A percentile compares a stretch with the other conserved stretches of the same genome.
Evolutionary conservation across 768 basidiomycete species (phyloP).

Genomic region (Megacollybia marginata): DNA sequence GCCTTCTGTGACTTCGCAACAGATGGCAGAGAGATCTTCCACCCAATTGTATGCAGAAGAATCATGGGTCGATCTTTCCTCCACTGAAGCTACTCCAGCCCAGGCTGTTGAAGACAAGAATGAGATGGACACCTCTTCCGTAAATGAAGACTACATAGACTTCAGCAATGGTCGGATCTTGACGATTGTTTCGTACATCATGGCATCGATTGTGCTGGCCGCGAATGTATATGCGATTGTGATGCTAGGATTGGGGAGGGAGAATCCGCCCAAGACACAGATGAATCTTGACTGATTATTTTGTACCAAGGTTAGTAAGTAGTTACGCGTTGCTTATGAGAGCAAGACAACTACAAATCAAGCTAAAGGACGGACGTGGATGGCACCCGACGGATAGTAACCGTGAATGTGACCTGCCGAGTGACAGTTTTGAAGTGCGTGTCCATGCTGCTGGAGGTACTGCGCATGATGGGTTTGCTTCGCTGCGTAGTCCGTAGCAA

Average conservation of each 20-base stretch:
- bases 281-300: too few relatives aligned
- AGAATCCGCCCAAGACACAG: too few relatives aligned
- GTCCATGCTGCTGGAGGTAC: too few relatives aligned
- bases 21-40: neutral
- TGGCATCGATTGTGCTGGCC: conserved; percentile 39
- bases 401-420: too few relatives aligned
- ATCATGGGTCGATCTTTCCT: neutral
- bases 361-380: too few relatives aligned
- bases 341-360: too few relatives aligned
- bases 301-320: too few relatives aligned
- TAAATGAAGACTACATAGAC: conserved; percentile 21
- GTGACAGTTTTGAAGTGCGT: too few relatives aligned
- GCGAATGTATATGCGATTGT: conserved; percentile 50
- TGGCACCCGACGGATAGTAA: too few relatives aligned
- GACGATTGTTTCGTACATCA: conserved; percentile 33
- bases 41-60: neutral
- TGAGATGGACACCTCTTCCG: conserved; percentile 7
- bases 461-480: too few relatives aligned
- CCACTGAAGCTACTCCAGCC: neutral
- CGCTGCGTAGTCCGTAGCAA: too few relatives aligned
- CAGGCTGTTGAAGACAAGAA: neutral
- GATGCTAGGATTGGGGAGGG: conserved; percentile 26
- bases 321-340: too few relatives aligned
- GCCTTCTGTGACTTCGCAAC: neutral
- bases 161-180: conserved; percentile 31